Evolutionary conservation across 2,329 filamentous ascomycete genomes (phyloP), one percentile per base, ranked within the genome.

Genomic region (Xylaria sp.): DNA sequence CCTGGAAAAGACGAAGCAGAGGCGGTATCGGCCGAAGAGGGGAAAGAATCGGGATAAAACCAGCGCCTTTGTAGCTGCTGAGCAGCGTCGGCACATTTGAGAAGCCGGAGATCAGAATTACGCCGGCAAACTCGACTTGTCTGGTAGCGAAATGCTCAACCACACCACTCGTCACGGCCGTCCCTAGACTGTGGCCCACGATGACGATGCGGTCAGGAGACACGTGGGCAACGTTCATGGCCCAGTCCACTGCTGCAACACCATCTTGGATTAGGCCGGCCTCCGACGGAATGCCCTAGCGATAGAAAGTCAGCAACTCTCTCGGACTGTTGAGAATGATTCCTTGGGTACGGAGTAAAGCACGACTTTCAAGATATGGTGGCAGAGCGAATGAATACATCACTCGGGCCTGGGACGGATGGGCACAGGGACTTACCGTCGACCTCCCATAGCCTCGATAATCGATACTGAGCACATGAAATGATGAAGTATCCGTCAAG

Each of bases 401-500:
- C 23, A 30, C 23, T 30, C 23, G 23, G 23, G 23, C 23, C 11
- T 50, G 13, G 37, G 13, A 42, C 13, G 37, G 37, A 42, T 11
- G 48, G 9, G 48, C 8, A 18, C 5, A 5, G 13, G 23, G 7
- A n/a, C 52, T 1, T 57, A 63, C 61, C 0, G 87, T 90, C 7
- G 90, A 94, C 46, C 84, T 81, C 0, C 92, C 92, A 67, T 91
- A 97, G 5, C 92, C 92, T 16, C 92, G 88, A 74, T 97, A 97
- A 77, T 96, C 92, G 68, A 96, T 86, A 46, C 91, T 84, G n/a
- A 97, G 79, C 50, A 96, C 83, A 70, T 97, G 92, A 57, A 92
- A 86, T 0, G 82, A 83, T 1, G 88, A 89, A 2, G 87, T 85
- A 55, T 88, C 83, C 3, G 91, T 85, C 48, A 96, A 78, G 50